Evolutionary conservation across 2,329 filamentous ascomycete species (phyloP).

Genomic region (Pyricularia pennisetigena): DNA sequence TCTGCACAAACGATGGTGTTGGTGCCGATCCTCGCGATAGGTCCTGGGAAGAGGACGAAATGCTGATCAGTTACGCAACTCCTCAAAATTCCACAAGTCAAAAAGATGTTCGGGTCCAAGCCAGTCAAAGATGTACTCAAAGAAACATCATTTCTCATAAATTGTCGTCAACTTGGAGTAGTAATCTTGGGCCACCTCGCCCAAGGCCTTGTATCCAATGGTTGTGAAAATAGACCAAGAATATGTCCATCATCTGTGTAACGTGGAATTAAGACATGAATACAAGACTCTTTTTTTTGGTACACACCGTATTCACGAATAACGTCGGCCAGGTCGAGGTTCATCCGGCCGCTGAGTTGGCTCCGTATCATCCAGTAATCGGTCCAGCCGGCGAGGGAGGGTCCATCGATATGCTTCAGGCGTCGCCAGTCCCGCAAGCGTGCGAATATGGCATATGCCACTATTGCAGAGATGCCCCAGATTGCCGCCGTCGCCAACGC

Average conservation of each 20-base stretch:
- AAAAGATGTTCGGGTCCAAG: not conserved
- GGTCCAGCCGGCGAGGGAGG: constrained; percentile 16
- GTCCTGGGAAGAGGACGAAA: not conserved
- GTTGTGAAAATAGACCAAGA: not conserved
- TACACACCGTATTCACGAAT: constrained; percentile 14
- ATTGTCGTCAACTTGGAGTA: not conserved
- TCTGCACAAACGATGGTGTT: constrained; percentile 20
- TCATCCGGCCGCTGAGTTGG: constrained; percentile 15
- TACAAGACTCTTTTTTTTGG: not conserved
- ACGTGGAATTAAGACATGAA: not conserved
- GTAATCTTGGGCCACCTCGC: not conserved
- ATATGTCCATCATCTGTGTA: not conserved
- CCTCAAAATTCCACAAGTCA: not conserved
- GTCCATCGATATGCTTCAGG: constrained; percentile 19
- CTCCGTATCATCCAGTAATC: constrained; percentile 20
- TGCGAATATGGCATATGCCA: not conserved
- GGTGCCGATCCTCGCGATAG: constrained; percentile 5
- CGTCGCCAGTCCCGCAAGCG: constrained; percentile 9
- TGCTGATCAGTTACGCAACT: not conserved
- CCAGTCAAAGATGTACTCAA: not conserved
- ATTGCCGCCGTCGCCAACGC: not conserved
- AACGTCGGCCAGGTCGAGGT: constrained; percentile 14
- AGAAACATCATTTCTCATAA: not conserved
- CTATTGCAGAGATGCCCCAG: not conserved
- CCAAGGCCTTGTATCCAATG: not conserved